Evolutionary conservation across 768 basidiomycete species (phyloP).

Genomic region (Tricholoma sp.): DNA sequence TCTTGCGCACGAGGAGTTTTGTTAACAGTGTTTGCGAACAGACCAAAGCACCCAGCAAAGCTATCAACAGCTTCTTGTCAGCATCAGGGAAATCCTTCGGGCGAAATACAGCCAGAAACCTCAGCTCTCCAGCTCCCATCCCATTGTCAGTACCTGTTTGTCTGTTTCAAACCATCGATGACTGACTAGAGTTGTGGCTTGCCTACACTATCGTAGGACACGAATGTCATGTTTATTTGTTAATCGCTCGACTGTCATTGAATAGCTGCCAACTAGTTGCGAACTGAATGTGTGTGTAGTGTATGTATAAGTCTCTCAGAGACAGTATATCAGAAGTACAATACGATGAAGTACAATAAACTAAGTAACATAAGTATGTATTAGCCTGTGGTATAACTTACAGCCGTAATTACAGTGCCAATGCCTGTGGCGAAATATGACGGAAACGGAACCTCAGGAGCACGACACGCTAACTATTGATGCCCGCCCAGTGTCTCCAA

Average conservation of each 20-base stretch:
- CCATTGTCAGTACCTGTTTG: slow-evolving; percentile 31
- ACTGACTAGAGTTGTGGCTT: neutral
- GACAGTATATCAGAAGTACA: neutral
- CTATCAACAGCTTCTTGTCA: slow-evolving; percentile 37
- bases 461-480: slow-evolving; percentile 52
- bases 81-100: slow-evolving; percentile 33
- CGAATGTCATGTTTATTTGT: slow-evolving; percentile 34
- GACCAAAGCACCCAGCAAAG: slow-evolving; percentile 37
- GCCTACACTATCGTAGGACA: slow-evolving; percentile 21
- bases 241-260: slow-evolving; percentile 9
- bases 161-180: neutral
- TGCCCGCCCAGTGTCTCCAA: slow-evolving; percentile 53
- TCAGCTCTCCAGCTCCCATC: slow-evolving; percentile 34
- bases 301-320: no score
- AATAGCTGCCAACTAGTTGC: neutral
- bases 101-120: slow-evolving; percentile 41
- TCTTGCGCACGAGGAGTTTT: neutral
- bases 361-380: neutral
- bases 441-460: neutral
- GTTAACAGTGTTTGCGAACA: slow-evolving; percentile 25
- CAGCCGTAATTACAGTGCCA: neutral
- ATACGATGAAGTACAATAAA: neutral
- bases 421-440: neutral
- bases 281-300: neutral
- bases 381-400: neutral